Evolutionary conservation across 1,139 yeast genomes (phyloP).

Genomic region (Lodderomyces theae): DNA sequence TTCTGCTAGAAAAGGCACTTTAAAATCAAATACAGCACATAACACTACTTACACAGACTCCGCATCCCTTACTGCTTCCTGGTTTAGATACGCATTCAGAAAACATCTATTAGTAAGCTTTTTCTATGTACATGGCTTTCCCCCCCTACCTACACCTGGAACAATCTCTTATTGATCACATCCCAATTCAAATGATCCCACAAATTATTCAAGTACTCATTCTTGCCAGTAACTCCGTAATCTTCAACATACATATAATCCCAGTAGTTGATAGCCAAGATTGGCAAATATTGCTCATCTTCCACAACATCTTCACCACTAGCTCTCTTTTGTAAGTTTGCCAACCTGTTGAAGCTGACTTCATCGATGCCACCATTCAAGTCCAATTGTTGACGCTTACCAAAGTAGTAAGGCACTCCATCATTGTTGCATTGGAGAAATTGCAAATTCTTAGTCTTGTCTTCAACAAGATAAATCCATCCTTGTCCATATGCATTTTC

Average conservation of each 20-base stretch:
- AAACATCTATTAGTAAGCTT: too few species aligned
- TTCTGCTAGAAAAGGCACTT: too few species aligned
- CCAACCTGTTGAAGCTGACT: slow-evolving; percentile 47
- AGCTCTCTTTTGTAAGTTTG: slow-evolving; percentile 46
- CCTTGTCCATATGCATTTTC: slow-evolving; percentile 67
- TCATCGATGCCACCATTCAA: slow-evolving; percentile 68
- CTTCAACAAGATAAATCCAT: slow-evolving; percentile 85
- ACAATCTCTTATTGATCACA: slow-evolving; percentile 64
- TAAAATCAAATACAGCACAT: not conserved
- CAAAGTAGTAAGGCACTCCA: slow-evolving; percentile 85
- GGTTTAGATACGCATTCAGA: too few species aligned
- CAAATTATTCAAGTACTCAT: slow-evolving; percentile 68
- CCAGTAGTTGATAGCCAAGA: slow-evolving; percentile 82
- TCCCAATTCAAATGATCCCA: slow-evolving; percentile 88
- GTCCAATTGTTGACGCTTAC: slow-evolving; percentile 73
- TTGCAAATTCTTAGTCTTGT: slow-evolving; percentile 60
- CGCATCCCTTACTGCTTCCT: too few species aligned
- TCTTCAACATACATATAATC: slow-evolving; percentile 81
- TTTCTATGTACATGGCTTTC: not conserved
- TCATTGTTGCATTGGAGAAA: slow-evolving; percentile 72
- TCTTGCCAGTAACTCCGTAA: slow-evolving; percentile 77
- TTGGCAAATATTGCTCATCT: slow-evolving; percentile 62
- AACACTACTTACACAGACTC: too few species aligned
- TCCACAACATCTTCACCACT: slow-evolving; percentile 21
- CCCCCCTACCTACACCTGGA: slow-evolving; percentile 31